Conservation (phyloP, 2,329 filamentous ascomycete genomes). For the Fusarium circinatum region DNA sequence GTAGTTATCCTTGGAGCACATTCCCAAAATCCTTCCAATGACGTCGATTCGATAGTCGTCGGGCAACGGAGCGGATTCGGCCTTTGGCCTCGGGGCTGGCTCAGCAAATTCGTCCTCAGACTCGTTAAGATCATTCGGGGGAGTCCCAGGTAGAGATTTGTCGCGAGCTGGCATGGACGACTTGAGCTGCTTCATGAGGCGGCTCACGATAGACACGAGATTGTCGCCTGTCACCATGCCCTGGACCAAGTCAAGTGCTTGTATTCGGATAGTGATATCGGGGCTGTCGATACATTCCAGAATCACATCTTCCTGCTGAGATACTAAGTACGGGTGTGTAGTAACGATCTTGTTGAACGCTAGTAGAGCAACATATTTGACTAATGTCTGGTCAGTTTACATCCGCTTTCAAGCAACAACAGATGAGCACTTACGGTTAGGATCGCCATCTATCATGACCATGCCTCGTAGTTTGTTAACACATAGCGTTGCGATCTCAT, state of each 20-base stretch:
- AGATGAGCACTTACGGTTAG: constrained; percentile 75
- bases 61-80: constrained; percentile 72
- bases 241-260: constrained; percentile 89
- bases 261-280: constrained; percentile 94
- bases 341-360: constrained; percentile 95
- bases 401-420: background rate
- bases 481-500: constrained; percentile 92
- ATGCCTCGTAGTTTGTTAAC: constrained; percentile 93
- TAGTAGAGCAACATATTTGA: constrained; percentile 96
- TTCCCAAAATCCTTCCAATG: constrained; percentile 82
- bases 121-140: constrained; percentile 59
- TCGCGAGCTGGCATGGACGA: constrained; percentile 66
- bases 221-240: constrained; percentile 94
- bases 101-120: constrained; percentile 61
- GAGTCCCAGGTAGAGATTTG: constrained; percentile 53
- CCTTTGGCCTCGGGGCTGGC: constrained; percentile 43
- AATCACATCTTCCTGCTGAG: constrained; percentile 94
- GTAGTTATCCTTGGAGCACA: constrained; percentile 93
- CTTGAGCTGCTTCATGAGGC: constrained; percentile 87
- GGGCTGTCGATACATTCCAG: constrained; percentile 95
- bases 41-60: constrained; percentile 88
- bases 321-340: constrained; percentile 88
- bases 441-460: constrained; percentile 92
- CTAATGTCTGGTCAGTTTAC: constrained; percentile 55
- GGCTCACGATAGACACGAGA: constrained; percentile 82